Evolutionary conservation across 257 asterid species (phyloP).

Genomic region (Fraxinus quadrangulata): DNA sequence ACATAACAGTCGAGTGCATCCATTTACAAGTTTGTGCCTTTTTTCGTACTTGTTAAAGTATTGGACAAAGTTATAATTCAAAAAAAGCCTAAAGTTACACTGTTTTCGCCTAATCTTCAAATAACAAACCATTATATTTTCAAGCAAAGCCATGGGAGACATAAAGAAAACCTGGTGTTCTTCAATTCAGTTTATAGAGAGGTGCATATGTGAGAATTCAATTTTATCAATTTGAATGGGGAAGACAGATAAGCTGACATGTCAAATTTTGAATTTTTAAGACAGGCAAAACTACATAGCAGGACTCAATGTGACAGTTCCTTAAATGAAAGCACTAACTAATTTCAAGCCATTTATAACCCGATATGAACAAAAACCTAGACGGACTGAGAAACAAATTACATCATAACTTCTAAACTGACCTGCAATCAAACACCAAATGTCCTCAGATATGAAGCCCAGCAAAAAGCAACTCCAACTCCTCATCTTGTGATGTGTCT

Average conservation of each 20-base stretch:
- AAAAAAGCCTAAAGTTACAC: not conserved
- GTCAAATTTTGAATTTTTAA: not conserved
- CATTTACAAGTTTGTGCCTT: no score
- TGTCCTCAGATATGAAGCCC: constrained; percentile 65
- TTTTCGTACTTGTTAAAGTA: not conserved
- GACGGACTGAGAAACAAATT: not conserved
- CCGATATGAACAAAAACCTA: not conserved
- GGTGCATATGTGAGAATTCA: not conserved
- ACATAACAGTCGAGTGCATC: no score
- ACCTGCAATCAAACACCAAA: not conserved
- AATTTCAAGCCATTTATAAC: not conserved
- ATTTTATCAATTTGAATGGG: not conserved
- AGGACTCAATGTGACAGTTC: not conserved
- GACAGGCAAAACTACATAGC: not conserved
- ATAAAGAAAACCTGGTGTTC: not conserved
- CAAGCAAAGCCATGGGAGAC: not conserved
- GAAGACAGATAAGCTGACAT: not conserved
- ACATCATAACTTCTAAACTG: not conserved
- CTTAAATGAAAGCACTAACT: not conserved
- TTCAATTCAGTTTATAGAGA: not conserved
- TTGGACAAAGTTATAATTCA: not conserved
- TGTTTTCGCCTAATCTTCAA: not conserved
- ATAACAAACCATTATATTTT: not conserved
- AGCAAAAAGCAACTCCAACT: constrained; percentile 79
- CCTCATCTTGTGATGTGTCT: constrained; percentile 72